A percentile compares a stretch with the other conserved stretches of the same genome.
phyloP scores from a whole-genome alignment of 2,329 filamentous ascomycete species.

The Pseudocercospora pini-densiflorae region DNA sequence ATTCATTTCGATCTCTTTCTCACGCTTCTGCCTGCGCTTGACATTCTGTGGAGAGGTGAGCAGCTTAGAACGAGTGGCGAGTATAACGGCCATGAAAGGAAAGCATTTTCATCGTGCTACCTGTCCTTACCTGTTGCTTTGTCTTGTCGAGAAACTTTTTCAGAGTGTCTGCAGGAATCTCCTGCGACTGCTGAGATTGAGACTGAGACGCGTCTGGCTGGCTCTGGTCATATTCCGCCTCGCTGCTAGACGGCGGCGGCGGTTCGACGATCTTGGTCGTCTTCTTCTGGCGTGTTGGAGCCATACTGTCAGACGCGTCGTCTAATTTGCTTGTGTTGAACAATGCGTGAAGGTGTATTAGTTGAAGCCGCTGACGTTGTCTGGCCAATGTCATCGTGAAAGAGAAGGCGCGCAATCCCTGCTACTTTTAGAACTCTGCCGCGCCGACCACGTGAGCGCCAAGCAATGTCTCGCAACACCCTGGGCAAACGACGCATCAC shows the following conservation, averaged over 20 bases:
- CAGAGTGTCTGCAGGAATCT: conserved; percentile 12
- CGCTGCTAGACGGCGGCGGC: background rate
- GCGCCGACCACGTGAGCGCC: background rate
- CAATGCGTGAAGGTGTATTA: background rate
- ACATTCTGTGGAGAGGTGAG: conserved; percentile 14
- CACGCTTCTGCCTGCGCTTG: conserved; percentile 13
- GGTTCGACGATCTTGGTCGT: background rate
- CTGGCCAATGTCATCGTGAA: background rate
- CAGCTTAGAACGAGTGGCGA: background rate
- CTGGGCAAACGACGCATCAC: background rate
- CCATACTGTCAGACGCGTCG: conserved; percentile 21
- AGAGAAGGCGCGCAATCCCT: conserved; percentile 1
- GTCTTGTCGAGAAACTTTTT: conserved; percentile 13
- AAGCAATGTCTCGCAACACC: background rate
- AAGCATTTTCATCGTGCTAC: background rate
- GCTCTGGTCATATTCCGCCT: conserved; percentile 7
- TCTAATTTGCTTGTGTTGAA: conserved; percentile 10
- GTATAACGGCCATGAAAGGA: background rate
- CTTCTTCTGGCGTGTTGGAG: conserved; percentile 16
- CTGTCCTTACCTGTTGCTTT: conserved; percentile 15
- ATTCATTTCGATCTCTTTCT: conserved; percentile 21
- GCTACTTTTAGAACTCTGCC: background rate
- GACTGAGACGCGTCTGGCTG: conserved; percentile 7
- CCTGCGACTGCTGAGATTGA: conserved; percentile 17
- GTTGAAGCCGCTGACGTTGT: background rate